Base-by-base conservation (phyloP, 352 stramenopile genomes). In the Globisporangium middletonii region DNA sequence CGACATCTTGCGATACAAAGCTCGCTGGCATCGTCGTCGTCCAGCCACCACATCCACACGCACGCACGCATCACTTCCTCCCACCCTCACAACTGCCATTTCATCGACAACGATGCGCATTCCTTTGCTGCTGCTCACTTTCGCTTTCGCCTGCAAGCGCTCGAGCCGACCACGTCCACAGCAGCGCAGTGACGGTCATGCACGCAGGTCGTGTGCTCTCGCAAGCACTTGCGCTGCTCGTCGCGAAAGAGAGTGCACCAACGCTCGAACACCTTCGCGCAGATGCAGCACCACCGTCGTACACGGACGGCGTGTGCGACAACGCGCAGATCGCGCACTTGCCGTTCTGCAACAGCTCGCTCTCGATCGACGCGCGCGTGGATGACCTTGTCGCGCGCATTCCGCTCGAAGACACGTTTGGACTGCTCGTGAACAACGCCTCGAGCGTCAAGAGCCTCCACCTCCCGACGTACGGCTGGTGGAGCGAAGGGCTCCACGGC, bases 401-500 rank as follows among this genome's bases (percentile, higher is more conserved):
- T 49, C 83, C 71, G 2, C 55, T 90, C 6, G 59, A 85, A 4
- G 79, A 94, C 30, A 86, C 88, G 27, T 72, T 89, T 43, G 72
- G 66, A 9, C 60, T 96, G 3, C 62, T 94, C 3, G 72, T 85
- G 28, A 81, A 94, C 62, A 79, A 82, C 23, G 71, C 87, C 28
- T 65, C 64, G 2, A 64, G 53, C 0, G 44, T 81, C 7, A 30
- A 53, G 1, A 55, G 28, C 15, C 52, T 81, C 1, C 66, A 65
- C 4, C 37, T 97, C 35, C 83, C 75, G 0, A 60, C 62, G 38
- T 97, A 97, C 67, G 58, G 80, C 64, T 97, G 88, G 86, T 96
- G 89, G 84, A 95, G 80, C 53, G 88, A 98, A 60, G 86, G 70
- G 27, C 74, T 97, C 46, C 92, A 97, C 50, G 92, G 89, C 23